These are phyloP conservation scores for Penicillium cosmopolitanum DNA, from an alignment of 495 filamentous ascomycete species.

Conservation along the genomic window DNA sequence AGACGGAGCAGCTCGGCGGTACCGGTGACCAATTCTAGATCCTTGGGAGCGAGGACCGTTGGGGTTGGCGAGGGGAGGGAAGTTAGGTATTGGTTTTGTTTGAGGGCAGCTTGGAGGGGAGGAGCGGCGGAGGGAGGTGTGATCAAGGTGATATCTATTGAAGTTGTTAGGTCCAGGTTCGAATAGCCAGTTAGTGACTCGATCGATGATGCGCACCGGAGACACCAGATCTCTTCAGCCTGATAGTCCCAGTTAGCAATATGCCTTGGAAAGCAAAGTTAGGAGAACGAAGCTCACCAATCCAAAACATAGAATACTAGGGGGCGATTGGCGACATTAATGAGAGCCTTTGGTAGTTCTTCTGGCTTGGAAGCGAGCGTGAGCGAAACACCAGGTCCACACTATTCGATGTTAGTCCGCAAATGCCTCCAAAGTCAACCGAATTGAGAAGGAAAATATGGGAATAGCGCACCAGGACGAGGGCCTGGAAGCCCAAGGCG, in stretches of 20 bases:
- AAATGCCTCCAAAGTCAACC: not conserved
- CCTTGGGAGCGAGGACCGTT: constrained; percentile 72
- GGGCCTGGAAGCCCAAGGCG: constrained; percentile 82
- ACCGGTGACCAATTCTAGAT: constrained; percentile 74
- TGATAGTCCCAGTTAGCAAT: constrained; percentile 32
- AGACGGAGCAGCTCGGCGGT: constrained; percentile 90
- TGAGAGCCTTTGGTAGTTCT: constrained; percentile 74
- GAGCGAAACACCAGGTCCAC: constrained; percentile 6
- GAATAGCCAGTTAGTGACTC: not conserved
- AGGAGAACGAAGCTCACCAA: not conserved
- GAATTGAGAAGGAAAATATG: constrained; percentile 73
- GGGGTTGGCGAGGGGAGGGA: constrained; percentile 74
- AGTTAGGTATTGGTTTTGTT: constrained; percentile 86
- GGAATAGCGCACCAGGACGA: constrained; percentile 77
- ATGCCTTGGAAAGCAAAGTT: not conserved
- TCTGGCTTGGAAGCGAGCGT: constrained; percentile 91
- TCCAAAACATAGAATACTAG: constrained; percentile 84
- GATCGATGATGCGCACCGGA: constrained; percentile 57
- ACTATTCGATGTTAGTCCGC: not conserved
- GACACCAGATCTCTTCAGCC: constrained; percentile 83
- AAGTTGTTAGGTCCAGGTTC: constrained; percentile 4
- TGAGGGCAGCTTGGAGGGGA: constrained; percentile 75
- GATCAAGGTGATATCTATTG: constrained; percentile 77
- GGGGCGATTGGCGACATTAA: constrained; percentile 91
- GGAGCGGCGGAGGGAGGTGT: constrained; percentile 74